Evolutionary conservation across 2,329 filamentous ascomycete genomes (phyloP), one percentile per base, ranked within the genome.

Genomic region (Fusarium verrucosum): DNA sequence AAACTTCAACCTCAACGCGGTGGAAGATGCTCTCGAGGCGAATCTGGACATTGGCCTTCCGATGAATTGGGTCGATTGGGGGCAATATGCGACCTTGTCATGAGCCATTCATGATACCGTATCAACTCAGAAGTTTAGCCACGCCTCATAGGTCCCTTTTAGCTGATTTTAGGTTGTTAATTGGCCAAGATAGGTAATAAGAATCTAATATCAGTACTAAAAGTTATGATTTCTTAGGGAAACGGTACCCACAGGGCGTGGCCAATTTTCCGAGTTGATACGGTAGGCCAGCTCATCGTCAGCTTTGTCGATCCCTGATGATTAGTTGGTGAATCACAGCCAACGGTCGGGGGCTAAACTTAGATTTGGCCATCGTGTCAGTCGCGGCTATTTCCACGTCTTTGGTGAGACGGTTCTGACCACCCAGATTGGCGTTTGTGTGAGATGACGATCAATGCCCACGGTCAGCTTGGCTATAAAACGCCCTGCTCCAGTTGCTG

Each of bases 31-130:
- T 0, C 72, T 86, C 0, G 83, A 85, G 54, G 82, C 83, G 0
- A 85, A 85, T 50, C 73, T 86, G 4, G 84, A 86, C 42, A 82
- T 86, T 46, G 81, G 81, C 0, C 73, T 82, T 13, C 83, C 83
- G 1, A 79, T 83, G 2, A 84, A 83, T 37, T 86, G 83, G 83
- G 75, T 75, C 10, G 79, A 80, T 13, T 81, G 78, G 79, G 76
- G 73, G 1, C 76, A 79, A 23, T 78, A 76, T 55, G 72, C 74
- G 14, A 71, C 72, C 3, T 75, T 68, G 71, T 41, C 30, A 7
- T 38, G 17, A 45, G 38, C 6, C 16, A 42, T n/a, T 50, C 6
- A 26, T 10, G 9, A 26, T 3, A n/a, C n/a, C n/a, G n/a, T n/a
- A n/a, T n/a, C n/a, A n/a, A n/a, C n/a, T n/a, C n/a, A n/a, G n/a